Evolutionary conservation across 345 rosid genomes (phyloP), one percentile per base, ranked within the genome.

Genomic region (Acer yangbiense): DNA sequence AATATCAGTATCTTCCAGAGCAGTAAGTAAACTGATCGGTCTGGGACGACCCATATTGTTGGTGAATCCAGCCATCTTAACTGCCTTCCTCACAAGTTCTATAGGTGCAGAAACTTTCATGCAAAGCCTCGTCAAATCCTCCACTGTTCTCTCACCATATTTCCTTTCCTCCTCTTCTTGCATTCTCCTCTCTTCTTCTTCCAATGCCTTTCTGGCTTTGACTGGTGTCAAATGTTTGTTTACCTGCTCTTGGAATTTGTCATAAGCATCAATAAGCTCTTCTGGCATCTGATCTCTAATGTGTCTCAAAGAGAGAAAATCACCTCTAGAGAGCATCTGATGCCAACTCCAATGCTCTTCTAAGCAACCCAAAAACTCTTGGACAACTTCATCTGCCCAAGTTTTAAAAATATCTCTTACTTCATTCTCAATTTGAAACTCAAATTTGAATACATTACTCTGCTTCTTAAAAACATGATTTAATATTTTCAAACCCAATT

Each of bases 41-140:
- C 95, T 87, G 9, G 99, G 98, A 20, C 99, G 91, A 14, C 99
- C 99, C 97, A 92, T 90, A 39, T 75, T 85, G 84, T 95, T 95
- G 16, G 99, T 93, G 82, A 95, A 92, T 52, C 96, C 96, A 63
- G 84, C 93, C 90, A 90, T 82, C 82, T 84, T 95, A 80, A 92
- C 89, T 43, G 93, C 96, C 84, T 93, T 93, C 82, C 92, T 86
- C n/a, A 95, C 78, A 68, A 92, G 88, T 78, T 93, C 91, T 50
- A 92, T 87, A 0, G 97, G 99, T 17, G 93, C 97, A 74, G 92
- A 88, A 9, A 93, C 91, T 83, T 91, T 95, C 89, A 91, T 86
- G 79, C 89, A 88, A 62, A 92, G 84, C 90, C 78, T 90, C 4
- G 96, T 88, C 84, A 95, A 85, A 83, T 95, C 97, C 60, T 87